phyloP scores from a whole-genome alignment of 192 early-diverging fungal species.

The Fimicolochytrium jonesii region DNA sequence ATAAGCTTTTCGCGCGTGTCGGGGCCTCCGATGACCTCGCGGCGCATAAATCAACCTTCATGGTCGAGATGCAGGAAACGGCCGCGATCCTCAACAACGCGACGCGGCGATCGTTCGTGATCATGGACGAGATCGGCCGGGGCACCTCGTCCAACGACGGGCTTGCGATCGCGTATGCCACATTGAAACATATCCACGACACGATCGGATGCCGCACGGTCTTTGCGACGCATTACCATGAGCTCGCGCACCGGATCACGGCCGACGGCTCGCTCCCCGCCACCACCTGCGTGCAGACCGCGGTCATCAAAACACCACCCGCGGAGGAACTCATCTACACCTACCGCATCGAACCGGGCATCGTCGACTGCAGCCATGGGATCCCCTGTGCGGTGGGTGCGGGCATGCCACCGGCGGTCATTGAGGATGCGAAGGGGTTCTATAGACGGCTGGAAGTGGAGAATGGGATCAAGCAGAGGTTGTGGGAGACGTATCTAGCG shows the following conservation, averaged over 20 bases:
- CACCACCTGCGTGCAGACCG: slow-evolving; percentile 10
- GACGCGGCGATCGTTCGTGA: slow-evolving; percentile 40
- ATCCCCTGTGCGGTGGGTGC: slow-evolving; percentile 69
- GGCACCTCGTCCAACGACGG: slow-evolving; percentile 77
- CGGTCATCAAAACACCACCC: no score
- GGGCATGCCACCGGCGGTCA: slow-evolving; percentile 60
- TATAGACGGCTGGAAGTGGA: no score
- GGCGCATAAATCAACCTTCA: slow-evolving; percentile 68
- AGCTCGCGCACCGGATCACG: slow-evolving; percentile 41
- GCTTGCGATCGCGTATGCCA: slow-evolving; percentile 62
- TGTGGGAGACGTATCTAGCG: no score
- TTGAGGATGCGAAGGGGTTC: no score
- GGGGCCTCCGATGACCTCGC: slow-evolving; percentile 69
- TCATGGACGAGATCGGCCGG: slow-evolving; percentile 70
- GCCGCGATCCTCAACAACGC: slow-evolving; percentile 66
- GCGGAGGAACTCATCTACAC: slow-evolving; percentile 63
- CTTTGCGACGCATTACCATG: slow-evolving; percentile 83
- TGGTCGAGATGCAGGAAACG: slow-evolving; percentile 74
- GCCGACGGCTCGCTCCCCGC: not conserved
- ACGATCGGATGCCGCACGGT: slow-evolving; percentile 49
- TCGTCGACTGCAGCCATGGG: slow-evolving; percentile 64
- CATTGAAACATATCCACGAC: slow-evolving; percentile 52
- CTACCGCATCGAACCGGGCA: slow-evolving; percentile 61
- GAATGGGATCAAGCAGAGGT: no score
- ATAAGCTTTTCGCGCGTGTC: slow-evolving; percentile 69